A percentile compares a stretch with the other conserved stretches of the same genome.
Conservation (phyloP, 306 rosid species). For the Vachellia pachyceras region DNA sequence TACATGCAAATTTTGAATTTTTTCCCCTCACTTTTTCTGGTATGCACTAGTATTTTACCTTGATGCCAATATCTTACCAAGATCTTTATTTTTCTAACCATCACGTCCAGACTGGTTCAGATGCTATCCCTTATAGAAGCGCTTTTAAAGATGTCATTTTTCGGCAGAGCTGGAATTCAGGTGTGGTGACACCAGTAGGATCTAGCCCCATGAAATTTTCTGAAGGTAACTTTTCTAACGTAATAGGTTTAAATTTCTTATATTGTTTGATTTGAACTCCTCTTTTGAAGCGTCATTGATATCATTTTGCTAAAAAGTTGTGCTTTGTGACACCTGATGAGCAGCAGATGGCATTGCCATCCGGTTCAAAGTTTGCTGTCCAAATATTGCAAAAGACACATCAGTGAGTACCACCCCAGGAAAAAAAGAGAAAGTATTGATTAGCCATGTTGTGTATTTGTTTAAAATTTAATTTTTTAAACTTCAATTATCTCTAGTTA, state of each 20-base stretch:
- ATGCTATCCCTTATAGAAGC: slow-evolving; percentile 78
- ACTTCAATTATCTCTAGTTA: slow-evolving; percentile 20
- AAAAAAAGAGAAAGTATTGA: not conserved
- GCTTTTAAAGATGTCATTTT: slow-evolving; percentile 88
- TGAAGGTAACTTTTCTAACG: slow-evolving; percentile 53
- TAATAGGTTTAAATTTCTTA: slow-evolving; percentile 26
- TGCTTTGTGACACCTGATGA: slow-evolving; percentile 40
- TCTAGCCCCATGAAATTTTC: slow-evolving; percentile 49
- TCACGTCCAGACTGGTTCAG: slow-evolving; percentile 78
- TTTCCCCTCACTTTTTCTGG: not conserved
- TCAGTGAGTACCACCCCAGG: slow-evolving; percentile 49
- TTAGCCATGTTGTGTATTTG: slow-evolving; percentile 31
- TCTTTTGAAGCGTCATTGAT: slow-evolving; percentile 33
- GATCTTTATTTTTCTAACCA: slow-evolving; percentile 23
- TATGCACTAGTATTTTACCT: slow-evolving; percentile 12
- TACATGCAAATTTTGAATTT: slow-evolving; percentile 15
- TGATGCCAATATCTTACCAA: slow-evolving; percentile 39
- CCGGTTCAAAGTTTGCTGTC: slow-evolving; percentile 84
- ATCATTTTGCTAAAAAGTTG: slow-evolving; percentile 32
- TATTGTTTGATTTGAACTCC: slow-evolving; percentile 22
- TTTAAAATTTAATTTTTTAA: slow-evolving; percentile 19
- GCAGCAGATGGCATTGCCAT: slow-evolving; percentile 60
- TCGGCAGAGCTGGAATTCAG: slow-evolving; percentile 51
- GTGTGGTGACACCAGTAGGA: slow-evolving; percentile 51
- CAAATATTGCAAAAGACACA: slow-evolving; percentile 71